Evolutionary conservation across 140 eudicot species (phyloP).

Genomic region (Ambrosia hybrid): DNA sequence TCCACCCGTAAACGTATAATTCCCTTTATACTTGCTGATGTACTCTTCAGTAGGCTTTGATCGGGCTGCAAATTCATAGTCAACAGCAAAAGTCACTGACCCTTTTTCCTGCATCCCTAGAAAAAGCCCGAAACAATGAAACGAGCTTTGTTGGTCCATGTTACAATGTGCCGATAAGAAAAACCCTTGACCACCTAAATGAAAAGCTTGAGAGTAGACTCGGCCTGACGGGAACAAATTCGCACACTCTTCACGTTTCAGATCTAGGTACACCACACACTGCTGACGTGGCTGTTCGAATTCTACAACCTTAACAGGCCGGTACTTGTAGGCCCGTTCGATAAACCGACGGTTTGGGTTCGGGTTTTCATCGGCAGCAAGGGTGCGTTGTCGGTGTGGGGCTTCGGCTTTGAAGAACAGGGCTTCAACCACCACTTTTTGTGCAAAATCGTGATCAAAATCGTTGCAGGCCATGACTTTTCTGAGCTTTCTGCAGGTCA

Average conservation of each 20-base stretch:
- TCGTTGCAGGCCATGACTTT: constrained; percentile 74
- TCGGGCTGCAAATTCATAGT: constrained; percentile 85
- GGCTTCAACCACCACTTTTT: constrained; percentile 75
- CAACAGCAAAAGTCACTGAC: constrained; percentile 77
- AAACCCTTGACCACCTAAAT: constrained; percentile 86
- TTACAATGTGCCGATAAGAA: constrained; percentile 89
- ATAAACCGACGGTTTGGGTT: constrained; percentile 56
- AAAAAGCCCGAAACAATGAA: constrained; percentile 79
- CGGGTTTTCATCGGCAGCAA: constrained; percentile 52
- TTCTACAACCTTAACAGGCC: constrained; percentile 80
- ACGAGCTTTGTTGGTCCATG: constrained; percentile 83
- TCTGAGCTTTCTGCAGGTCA: constrained; percentile 75
- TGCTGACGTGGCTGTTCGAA: constrained; percentile 80
- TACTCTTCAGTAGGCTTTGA: constrained; percentile 81
- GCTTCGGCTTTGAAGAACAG: constrained; percentile 83
- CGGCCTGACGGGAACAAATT: constrained; percentile 74
- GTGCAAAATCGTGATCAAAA: constrained; percentile 70
- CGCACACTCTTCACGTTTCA: constrained; percentile 70
- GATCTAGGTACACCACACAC: constrained; percentile 76
- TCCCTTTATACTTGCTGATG: constrained; percentile 73
- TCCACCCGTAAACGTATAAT: constrained; percentile 81
- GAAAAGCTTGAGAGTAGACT: constrained; percentile 85
- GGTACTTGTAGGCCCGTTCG: constrained; percentile 81
- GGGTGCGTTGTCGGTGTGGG: constrained; percentile 72
- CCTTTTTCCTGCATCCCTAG: constrained; percentile 95